A percentile compares a stretch with the other conserved stretches of the same genome.
Evolutionary conservation across 805 yeast species (phyloP).

Genomic region (Saccharomyces eubayanus): DNA sequence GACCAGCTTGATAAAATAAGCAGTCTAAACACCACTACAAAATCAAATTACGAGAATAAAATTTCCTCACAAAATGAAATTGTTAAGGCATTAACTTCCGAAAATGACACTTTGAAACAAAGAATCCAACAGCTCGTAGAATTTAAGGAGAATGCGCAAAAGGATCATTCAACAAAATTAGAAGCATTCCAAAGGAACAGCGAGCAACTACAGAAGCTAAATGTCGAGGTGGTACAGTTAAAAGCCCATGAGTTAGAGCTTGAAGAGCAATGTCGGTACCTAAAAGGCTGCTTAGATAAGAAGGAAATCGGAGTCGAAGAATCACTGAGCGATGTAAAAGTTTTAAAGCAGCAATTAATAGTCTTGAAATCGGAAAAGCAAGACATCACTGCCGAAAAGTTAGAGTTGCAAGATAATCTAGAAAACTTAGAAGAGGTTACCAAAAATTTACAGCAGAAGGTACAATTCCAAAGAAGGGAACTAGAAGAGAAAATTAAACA

Average conservation of each 20-base stretch:
- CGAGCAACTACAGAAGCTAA: conserved; percentile 27
- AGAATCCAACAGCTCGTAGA: conserved; percentile 16
- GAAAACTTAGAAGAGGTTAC: conserved; percentile 14
- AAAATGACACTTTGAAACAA: conserved; percentile 20
- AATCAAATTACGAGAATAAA: conserved; percentile 30
- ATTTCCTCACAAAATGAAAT: conserved; percentile 32
- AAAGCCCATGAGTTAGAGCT: conserved; percentile 23
- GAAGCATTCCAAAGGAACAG: conserved; percentile 16
- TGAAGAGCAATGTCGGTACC: conserved; percentile 22
- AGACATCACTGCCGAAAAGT: conserved; percentile 16
- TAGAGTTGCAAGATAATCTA: conserved; percentile 20
- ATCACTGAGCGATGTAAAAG: conserved; percentile 11
- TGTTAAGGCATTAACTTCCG: conserved; percentile 24
- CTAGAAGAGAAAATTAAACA: not conserved
- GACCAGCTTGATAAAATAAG: conserved; percentile 10
- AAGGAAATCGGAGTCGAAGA: conserved; percentile 14
- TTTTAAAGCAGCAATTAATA: conserved; percentile 14
- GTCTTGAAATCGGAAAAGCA: conserved; percentile 17
- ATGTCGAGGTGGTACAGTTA: conserved; percentile 25
- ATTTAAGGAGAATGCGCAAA: conserved; percentile 11
- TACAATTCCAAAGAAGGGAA: conserved; percentile 1
- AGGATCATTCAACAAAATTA: conserved; percentile 11
- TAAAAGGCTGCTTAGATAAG: conserved; percentile 15
- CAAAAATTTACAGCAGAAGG: conserved; percentile 11
- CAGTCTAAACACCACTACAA: conserved; percentile 12